phyloP scores from a whole-genome alignment of 495 filamentous ascomycete species.

The Lineolata rhizophorae region DNA sequence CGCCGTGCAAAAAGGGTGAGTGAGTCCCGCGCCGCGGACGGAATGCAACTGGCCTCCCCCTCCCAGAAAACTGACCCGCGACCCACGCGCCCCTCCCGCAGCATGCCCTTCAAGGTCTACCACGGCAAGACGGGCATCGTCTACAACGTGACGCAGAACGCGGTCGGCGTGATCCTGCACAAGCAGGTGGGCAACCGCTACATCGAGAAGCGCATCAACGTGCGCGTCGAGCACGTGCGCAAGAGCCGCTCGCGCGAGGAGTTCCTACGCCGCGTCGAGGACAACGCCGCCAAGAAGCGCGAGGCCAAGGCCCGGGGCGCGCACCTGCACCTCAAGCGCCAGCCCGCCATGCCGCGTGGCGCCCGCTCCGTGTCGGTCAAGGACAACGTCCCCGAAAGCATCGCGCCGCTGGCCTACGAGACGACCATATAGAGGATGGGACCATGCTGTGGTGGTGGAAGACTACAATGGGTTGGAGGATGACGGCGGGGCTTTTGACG shows the following conservation, averaged over 20 bases:
- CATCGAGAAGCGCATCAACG: slow-evolving; percentile 97
- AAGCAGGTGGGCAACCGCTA: slow-evolving; percentile 96
- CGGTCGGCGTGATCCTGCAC: slow-evolving; percentile 95
- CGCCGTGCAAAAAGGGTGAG: slow-evolving; percentile 94
- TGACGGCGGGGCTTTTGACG: too few species aligned
- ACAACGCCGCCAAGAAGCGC: slow-evolving; percentile 75
- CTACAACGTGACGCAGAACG: slow-evolving; percentile 94
- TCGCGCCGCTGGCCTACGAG: slow-evolving; percentile 85
- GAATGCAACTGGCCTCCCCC: too few species aligned
- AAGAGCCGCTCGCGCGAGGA: slow-evolving; percentile 84
- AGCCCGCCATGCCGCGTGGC: slow-evolving; percentile 57
- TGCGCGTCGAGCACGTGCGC: slow-evolving; percentile 92
- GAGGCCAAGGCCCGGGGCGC: slow-evolving; percentile 76
- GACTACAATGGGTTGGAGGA: too few species aligned
- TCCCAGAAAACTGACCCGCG: too few species aligned
- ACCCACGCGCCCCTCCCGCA: slow-evolving; percentile 25
- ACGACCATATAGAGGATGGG: slow-evolving; percentile 88
- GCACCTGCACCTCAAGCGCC: slow-evolving; percentile 78
- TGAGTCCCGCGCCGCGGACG: slow-evolving; percentile 13
- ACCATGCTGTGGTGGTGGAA: too few species aligned
- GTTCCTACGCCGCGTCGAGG: slow-evolving; percentile 90
- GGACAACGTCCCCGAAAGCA: slow-evolving; percentile 70
- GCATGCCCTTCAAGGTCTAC: slow-evolving; percentile 98
- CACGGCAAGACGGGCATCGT: slow-evolving; percentile 95
- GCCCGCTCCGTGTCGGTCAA: slow-evolving; percentile 52